A percentile compares a stretch with the other conserved stretches of the same genome.
These are phyloP conservation scores for Mesembryanthemum crystallinum DNA, from an alignment of 148 eudicot genomes.

Conservation along the genomic window DNA sequence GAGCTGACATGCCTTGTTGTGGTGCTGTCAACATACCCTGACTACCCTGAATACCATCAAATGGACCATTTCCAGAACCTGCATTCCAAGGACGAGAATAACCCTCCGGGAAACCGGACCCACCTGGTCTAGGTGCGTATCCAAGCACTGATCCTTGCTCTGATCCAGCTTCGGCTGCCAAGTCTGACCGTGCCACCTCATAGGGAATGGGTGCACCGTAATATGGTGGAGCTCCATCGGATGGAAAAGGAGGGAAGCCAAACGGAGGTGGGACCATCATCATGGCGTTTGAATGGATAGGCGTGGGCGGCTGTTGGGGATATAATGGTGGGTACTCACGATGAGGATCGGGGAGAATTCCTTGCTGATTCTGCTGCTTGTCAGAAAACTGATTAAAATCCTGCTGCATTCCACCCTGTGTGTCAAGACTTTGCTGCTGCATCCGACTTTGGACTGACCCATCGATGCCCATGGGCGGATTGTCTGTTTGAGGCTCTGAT, in stretches of 20 bases:
- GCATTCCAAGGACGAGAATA: slow-evolving; percentile 62
- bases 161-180: slow-evolving; percentile 41
- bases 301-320: slow-evolving; percentile 41
- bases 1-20: slow-evolving; percentile 42
- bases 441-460: slow-evolving; percentile 30
- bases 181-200: slow-evolving; percentile 51
- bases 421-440: slow-evolving; percentile 42
- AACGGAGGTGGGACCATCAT: slow-evolving; percentile 51
- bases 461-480: slow-evolving; percentile 40
- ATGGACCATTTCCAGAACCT: slow-evolving; percentile 34
- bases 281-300: slow-evolving; percentile 38
- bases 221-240: slow-evolving; percentile 59
- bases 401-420: slow-evolving; percentile 40
- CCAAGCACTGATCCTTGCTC: slow-evolving; percentile 55
- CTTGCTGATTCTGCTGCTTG: slow-evolving; percentile 39
- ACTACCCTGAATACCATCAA: slow-evolving; percentile 38
- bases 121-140: slow-evolving; percentile 41
- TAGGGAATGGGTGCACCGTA: slow-evolving; percentile 42
- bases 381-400: slow-evolving; percentile 37
- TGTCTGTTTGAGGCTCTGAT: slow-evolving; percentile 42
- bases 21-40: slow-evolving; percentile 45
- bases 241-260: slow-evolving; percentile 51
- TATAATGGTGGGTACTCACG: slow-evolving; percentile 35
- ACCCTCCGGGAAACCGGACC: slow-evolving; percentile 35
- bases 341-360: slow-evolving; percentile 36